These are phyloP conservation scores for Mayamaea pseudoterrestris DNA, from an alignment of 108 stramenopile species.

Conservation along the genomic window DNA sequence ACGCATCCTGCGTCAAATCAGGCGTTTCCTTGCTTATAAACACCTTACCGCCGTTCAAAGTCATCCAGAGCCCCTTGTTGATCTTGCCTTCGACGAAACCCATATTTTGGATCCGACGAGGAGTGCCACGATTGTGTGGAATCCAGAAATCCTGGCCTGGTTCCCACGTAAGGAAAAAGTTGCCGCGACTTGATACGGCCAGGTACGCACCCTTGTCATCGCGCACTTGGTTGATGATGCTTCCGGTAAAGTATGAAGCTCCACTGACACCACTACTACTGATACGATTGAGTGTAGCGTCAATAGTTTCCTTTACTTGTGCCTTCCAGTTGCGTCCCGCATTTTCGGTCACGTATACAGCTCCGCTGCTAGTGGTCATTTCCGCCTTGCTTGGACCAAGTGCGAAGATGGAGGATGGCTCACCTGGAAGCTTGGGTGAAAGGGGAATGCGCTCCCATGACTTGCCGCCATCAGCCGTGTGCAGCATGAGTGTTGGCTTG, in stretches of 20 bases:
- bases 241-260: slow-evolving; percentile 90
- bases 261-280: slow-evolving; percentile 83
- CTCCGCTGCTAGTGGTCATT: slow-evolving; percentile 91
- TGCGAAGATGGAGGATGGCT: slow-evolving; percentile 82
- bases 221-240: slow-evolving; percentile 79
- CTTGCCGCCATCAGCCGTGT: slow-evolving; percentile 90
- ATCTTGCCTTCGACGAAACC: slow-evolving; percentile 87
- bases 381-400: slow-evolving; percentile 83
- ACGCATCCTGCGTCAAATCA: slow-evolving; percentile 50
- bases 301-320: slow-evolving; percentile 95
- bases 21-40: slow-evolving; percentile 33
- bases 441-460: slow-evolving; percentile 96
- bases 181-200: slow-evolving; percentile 87
- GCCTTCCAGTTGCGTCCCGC: slow-evolving; percentile 96
- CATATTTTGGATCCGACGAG: slow-evolving; percentile 95
- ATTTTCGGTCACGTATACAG: slow-evolving; percentile 89
- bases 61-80: slow-evolving; percentile 94
- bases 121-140: slow-evolving; percentile 94
- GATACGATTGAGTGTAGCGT: slow-evolving; percentile 92
- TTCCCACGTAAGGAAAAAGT: slow-evolving; percentile 96
- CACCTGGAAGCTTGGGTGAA: slow-evolving; percentile 92
- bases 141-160: slow-evolving; percentile 98
- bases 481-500: slow-evolving; percentile 88
- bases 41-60: slow-evolving; percentile 90
- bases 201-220: slow-evolving; percentile 81